These are phyloP conservation scores for Pythium oligandrum DNA, from an alignment of 352 stramenopile genomes.

Conservation along the genomic window DNA sequence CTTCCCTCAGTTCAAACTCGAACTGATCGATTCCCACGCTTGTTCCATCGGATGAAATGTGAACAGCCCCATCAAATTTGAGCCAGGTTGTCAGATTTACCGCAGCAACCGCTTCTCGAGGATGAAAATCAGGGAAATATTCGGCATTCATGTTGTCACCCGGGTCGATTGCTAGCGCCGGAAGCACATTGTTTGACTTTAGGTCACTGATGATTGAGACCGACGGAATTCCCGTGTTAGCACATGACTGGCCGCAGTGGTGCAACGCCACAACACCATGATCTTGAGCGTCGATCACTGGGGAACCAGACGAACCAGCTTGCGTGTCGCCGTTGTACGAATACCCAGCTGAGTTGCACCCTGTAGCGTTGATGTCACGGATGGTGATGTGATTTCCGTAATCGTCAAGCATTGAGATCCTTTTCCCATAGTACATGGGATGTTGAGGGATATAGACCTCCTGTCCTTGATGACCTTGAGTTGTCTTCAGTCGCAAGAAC, in stretches of 20 bases:
- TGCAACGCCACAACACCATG: constrained; percentile 66
- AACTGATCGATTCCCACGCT: constrained; percentile 44
- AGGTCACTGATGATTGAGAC: constrained; percentile 42
- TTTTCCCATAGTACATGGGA: constrained; percentile 41
- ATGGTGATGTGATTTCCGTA: constrained; percentile 34
- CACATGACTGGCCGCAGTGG: constrained; percentile 54
- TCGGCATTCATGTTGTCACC: constrained; percentile 31
- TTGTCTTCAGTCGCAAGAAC: constrained; percentile 44
- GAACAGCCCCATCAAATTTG: constrained; percentile 27
- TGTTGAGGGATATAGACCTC: constrained; percentile 57
- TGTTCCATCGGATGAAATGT: constrained; percentile 14
- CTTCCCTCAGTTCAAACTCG: constrained; percentile 33
- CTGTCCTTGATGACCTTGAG: constrained; percentile 21
- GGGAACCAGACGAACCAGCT: constrained; percentile 53
- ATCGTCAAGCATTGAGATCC: constrained; percentile 46
- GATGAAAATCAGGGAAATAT: constrained; percentile 39
- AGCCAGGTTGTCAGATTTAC: constrained; percentile 15
- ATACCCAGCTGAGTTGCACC: constrained; percentile 34
- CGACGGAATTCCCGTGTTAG: constrained; percentile 52
- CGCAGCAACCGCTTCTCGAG: constrained; percentile 11
- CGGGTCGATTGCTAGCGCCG: constrained; percentile 26
- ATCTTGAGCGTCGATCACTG: constrained; percentile 41
- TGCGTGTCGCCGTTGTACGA: constrained; percentile 67
- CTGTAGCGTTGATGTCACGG: constrained; percentile 23
- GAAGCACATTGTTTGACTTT: constrained; percentile 17